Evolutionary conservation across 1,284 basidiomycete species (phyloP).

Genomic region (Papiliotrema fonsecae): DNA sequence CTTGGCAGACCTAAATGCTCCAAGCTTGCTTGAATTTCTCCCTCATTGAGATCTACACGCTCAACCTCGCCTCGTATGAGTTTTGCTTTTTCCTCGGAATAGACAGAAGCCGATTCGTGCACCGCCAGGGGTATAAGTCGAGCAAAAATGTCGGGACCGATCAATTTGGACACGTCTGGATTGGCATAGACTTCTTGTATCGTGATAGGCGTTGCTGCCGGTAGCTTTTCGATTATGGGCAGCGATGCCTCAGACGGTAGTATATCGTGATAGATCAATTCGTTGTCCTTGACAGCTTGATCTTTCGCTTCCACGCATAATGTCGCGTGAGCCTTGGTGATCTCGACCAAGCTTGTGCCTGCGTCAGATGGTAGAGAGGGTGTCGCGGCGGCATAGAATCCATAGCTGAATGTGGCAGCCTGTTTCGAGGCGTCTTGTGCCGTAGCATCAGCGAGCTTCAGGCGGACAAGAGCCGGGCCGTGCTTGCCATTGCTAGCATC

Average conservation of each 20-base stretch:
- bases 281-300: conserved; percentile 83
- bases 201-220: conserved; percentile 72
- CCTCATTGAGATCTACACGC: conserved; percentile 75
- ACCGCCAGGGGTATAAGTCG: conserved; percentile 88
- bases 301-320: conserved; percentile 70
- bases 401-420: conserved; percentile 65
- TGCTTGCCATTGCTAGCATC: conserved; percentile 75
- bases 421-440: conserved; percentile 79
- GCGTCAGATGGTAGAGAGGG: conserved; percentile 87
- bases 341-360: conserved; percentile 67
- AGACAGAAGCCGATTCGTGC: conserved; percentile 91
- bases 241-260: conserved; percentile 76
- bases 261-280: conserved; percentile 96
- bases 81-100: conserved; percentile 98
- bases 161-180: conserved; percentile 89
- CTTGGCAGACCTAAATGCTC: conserved; percentile 78
- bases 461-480: conserved; percentile 78
- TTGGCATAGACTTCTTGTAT: conserved; percentile 92
- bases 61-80: conserved; percentile 85
- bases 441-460: conserved; percentile 69
- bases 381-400: conserved; percentile 65
- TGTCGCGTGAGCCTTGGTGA: conserved; percentile 76
- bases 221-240: conserved; percentile 71
- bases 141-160: conserved; percentile 86
- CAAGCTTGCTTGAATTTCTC: conserved; percentile 70